phyloP scores from a whole-genome alignment of 2,329 filamentous ascomycete species.

The Xylariales sp. region DNA sequence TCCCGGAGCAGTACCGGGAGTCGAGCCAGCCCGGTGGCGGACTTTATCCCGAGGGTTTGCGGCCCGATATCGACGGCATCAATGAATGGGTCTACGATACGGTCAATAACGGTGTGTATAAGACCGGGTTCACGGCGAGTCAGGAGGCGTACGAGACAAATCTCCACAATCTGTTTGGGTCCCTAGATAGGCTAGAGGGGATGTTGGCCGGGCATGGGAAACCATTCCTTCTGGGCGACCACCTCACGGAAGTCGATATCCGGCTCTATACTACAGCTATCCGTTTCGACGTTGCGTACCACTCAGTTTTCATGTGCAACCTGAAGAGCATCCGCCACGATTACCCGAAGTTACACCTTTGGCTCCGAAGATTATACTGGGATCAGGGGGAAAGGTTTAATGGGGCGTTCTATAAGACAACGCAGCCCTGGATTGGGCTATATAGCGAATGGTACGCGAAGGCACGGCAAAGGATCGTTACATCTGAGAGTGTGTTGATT shows the following conservation, averaged over 20 bases:
- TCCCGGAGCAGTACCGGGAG: constrained; percentile 50
- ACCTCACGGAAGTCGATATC: constrained; percentile 66
- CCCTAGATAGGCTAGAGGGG: constrained; percentile 59
- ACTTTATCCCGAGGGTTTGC: constrained; percentile 51
- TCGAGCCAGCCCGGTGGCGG: constrained; percentile 43
- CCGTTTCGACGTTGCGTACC: constrained; percentile 66
- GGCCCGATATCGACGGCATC: constrained; percentile 54
- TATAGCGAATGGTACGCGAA: constrained; percentile 28
- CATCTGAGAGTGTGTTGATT: constrained; percentile 24
- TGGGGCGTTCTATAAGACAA: constrained; percentile 64
- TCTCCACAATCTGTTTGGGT: constrained; percentile 55
- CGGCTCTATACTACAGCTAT: constrained; percentile 61
- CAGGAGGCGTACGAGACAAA: constrained; percentile 63
- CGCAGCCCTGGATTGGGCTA: constrained; percentile 45
- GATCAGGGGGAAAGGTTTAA: constrained; percentile 38
- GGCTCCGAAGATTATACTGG: constrained; percentile 69
- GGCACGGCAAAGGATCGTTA: constrained; percentile 20
- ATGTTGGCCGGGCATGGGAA: constrained; percentile 44
- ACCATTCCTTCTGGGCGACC: constrained; percentile 56
- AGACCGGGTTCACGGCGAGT: constrained; percentile 59
- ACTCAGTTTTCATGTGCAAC: constrained; percentile 62
- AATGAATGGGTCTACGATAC: constrained; percentile 63
- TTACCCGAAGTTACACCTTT: constrained; percentile 62
- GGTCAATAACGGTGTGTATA: constrained; percentile 47
- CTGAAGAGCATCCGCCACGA: constrained; percentile 58